Base-by-base conservation (phyloP, 2,329 filamentous ascomycete species). In the Colletotrichum echinochloae region DNA sequence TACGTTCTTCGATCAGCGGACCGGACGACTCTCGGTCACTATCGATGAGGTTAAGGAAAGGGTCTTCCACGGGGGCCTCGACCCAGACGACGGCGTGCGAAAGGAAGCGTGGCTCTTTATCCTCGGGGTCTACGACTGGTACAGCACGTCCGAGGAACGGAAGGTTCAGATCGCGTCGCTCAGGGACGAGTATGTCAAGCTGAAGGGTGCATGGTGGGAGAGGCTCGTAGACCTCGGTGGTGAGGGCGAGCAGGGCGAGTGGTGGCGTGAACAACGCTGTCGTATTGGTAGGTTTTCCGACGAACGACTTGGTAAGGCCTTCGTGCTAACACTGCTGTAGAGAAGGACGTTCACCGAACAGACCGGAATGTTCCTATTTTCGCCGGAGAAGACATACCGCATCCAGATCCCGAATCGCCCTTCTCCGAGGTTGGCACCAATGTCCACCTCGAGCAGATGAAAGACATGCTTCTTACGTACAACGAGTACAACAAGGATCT, bases 131-230 rank as follows among this genome's bases (percentile, higher is more conserved):
- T 93, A 97, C 77, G 91, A 95, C 2, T 99, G 97, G 97, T 90
- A 97, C 75, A 97, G 94, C 79, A 94, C 92, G 0, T 86, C 86
- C 1, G 94, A 97, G 71, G 96, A 99, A 78, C 89, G 96, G 48
- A 93, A 91, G 76, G 94, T 91, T 0, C 88, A 95, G 75, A 86
- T 95, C 75, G 95, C 96, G 56, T 97, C 93, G 9, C 87, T 97
- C 41, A 87, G 96, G 12, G 96, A 99, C 76, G 94, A 97, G 75
- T 99, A 98, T 79, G 93, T 98, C 70, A 92, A 94, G 73, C 86
- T 99, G 52, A 99, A 99, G 81, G 94, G 92, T 7, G 88, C 92
- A 0, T 99, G 96, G 97, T 99, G 97, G 97, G 95, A 98, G 80
- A 88, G 92, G 46, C 90, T 98, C 75, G 88, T 96, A 2, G 95